A percentile compares a stretch with the other conserved stretches of the same genome.
Evolutionary conservation across 2,329 filamentous ascomycete species (phyloP).

Genomic region (Tolypocladium ovalisporum): DNA sequence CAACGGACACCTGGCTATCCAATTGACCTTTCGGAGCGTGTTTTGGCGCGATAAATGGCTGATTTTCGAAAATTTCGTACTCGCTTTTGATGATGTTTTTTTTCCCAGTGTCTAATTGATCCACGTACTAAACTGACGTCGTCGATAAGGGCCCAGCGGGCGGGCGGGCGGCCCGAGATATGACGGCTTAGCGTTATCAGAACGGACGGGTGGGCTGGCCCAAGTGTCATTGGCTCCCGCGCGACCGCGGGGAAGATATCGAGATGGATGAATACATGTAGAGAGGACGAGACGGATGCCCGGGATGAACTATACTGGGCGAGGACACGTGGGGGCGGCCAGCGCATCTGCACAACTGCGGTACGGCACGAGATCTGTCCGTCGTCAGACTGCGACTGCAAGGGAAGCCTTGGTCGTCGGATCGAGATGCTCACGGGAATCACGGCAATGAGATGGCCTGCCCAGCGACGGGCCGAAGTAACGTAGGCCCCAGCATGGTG

Average conservation of each 20-base stretch:
- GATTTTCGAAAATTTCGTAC: too few relatives aligned
- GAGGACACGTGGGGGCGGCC: neutral
- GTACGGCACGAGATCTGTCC: neutral
- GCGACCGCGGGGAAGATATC: neutral
- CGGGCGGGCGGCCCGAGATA: neutral
- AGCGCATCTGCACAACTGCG: neutral
- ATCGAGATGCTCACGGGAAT: neutral
- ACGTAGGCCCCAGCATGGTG: neutral
- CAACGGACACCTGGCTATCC: too few relatives aligned
- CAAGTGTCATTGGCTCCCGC: neutral
- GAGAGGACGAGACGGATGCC: too few relatives aligned
- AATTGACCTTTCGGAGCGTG: too few relatives aligned
- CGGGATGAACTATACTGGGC: too few relatives aligned
- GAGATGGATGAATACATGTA: neutral
- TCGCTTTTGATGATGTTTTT: too few relatives aligned
- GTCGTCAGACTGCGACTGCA: neutral
- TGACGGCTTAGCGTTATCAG: neutral
- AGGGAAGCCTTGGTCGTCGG: neutral
- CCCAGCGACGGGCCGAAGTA: neutral
- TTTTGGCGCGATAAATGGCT: too few relatives aligned
- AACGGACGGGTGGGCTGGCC: neutral
- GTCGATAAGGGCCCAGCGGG: neutral
- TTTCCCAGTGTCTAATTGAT: neutral
- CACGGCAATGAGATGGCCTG: too few relatives aligned
- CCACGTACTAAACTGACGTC: neutral